Base-by-base conservation (phyloP, 495 filamentous ascomycete genomes). In the Trichoderma virens region DNA sequence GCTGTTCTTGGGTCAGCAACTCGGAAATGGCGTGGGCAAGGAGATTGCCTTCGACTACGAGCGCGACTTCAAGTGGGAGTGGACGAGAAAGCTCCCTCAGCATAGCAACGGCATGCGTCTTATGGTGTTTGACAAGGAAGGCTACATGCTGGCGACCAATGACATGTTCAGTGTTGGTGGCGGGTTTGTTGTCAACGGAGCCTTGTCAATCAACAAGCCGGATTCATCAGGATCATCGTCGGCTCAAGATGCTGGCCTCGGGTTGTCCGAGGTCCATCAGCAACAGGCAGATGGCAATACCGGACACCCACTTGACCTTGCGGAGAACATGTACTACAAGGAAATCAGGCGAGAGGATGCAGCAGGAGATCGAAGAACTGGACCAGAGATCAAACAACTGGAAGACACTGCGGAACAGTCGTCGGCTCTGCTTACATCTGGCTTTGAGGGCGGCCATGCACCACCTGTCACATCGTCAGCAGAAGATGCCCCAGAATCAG, bases 91-190 rank as follows among this genome's bases (percentile, higher is more conserved):
- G 27, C 67, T 75, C 8, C 67, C 71, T 9, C 38, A 73, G n/a
- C 73, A 75, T 31, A 75, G 73, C 61, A 75, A 75, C 39, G 73
- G 73, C n/a, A 73, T 75, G 73, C 71, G 71, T 32, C 71, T 75
- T 54, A 75, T 68, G 51, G 73, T 72, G 11, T 75, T 75, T 56
- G 73, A 75, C 59, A 35, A 73, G 16, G 69, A 73, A 54, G 73
- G 73, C 38, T 72, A 65, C 60, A 67, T 73, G 67, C 60, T 75
- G 54, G 73, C 73, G 54, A 73, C 71, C n/a, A 75, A 75, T 62
- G 73, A 75, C 62, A 63, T 75, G 31, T 75, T 75, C 59, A 73
- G 71, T 59, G 73, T 75, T 8, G 73, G 73, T 2, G 73, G 73
- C n/a, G 73, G 73, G 23, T 75, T 75, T 59, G 73, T 75, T 32